Evolutionary conservation across 2,329 filamentous ascomycete genomes (phyloP).

Genomic region (Fusarium haematococcum): DNA sequence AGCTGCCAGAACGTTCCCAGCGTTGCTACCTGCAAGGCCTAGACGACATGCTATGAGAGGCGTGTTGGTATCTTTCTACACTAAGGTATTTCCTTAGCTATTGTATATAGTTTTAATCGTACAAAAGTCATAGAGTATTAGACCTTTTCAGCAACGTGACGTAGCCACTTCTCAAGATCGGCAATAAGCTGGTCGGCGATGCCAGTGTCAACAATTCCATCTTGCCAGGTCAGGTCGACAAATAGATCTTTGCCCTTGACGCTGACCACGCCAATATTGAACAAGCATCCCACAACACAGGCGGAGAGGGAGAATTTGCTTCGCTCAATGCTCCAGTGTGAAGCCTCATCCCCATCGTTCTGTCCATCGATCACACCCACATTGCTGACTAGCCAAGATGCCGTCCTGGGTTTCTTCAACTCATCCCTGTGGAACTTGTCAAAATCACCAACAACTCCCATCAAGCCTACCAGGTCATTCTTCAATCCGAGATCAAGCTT

Average conservation of each 20-base stretch:
- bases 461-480: not conserved
- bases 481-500: not conserved
- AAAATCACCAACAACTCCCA: not conserved
- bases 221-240: not conserved
- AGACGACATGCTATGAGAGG: not conserved
- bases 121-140: not conserved
- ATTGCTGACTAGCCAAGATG: not conserved
- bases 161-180: not conserved
- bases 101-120: not conserved
- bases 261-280: not conserved
- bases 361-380: not conserved
- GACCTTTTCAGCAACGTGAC: not conserved
- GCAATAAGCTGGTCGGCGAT: not conserved
- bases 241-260: not conserved
- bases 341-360: not conserved
- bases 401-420: not conserved
- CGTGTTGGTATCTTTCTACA: not conserved
- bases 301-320: not conserved
- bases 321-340: not conserved
- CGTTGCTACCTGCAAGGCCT: slow-evolving; percentile 30
- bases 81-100: not conserved
- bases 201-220: not conserved
- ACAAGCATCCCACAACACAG: not conserved
- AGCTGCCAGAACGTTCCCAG: slow-evolving; percentile 47
- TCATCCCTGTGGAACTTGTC: not conserved